Evolutionary conservation across 2,329 filamentous ascomycete genomes (phyloP), one percentile per base, ranked within the genome.

Genomic region (Teratosphaeria nubilosa): DNA sequence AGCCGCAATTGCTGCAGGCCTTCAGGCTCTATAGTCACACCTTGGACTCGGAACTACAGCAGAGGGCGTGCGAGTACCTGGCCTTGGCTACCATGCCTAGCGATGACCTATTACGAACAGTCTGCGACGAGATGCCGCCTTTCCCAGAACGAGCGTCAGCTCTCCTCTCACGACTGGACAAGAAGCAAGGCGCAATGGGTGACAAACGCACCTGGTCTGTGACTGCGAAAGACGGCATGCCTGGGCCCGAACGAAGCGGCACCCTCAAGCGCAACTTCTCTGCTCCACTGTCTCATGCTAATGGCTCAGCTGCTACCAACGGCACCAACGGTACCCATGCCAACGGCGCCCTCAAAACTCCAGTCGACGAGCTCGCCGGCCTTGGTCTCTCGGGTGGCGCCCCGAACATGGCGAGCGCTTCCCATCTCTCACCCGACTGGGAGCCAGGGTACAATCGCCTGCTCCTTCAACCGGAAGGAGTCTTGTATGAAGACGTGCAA

Each of bases 81-180:
- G 85, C 88, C 0, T 79, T 99, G 62, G 90, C 91, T 20, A 91
- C 83, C 34, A 81, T 95, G 71, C 88, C 90, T 0, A 90, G 90
- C 0, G 94, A 99, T 67, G 91, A 97, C 64, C 81, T 99, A 6
- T 79, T 99, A 13, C 85, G 94, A 55, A 97, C 94, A 0, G 86
- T 99, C 5, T 96, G 91, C 72, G 94, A 99, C 66, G 94, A 99
- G 73, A 99, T 99, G 95, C 94, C 94, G 2, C 91, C 94, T 0
- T 99, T 97, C 75, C 95, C 94, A 0, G 91, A 99, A 73, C 82
- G 95, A 60, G 86, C 95, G 59, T 97, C 94, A 5, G 92, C 94
- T 1, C 78, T 99, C 30, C 79, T 99, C 11, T 96, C 92, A 45
- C 83, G 94, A 59, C 80, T 99, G 54, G 92, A 99, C 74, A 91